Evolutionary conservation across 257 asterid genomes (phyloP).

Genomic region (Solanum tarapatanum): DNA sequence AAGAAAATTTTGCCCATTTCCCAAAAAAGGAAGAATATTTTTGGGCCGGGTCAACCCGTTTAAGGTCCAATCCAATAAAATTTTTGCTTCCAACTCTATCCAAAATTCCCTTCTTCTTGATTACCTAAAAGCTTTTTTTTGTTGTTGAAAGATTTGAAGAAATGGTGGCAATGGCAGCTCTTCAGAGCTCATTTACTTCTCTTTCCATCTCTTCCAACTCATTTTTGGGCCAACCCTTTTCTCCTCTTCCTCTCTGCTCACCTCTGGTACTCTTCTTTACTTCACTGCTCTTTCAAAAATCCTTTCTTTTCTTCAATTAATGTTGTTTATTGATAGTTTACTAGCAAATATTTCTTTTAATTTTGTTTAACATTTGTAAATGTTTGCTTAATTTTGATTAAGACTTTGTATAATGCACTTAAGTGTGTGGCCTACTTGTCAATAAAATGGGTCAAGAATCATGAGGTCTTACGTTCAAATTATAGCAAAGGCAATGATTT

Average conservation of each 20-base stretch:
- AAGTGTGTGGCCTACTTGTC: not conserved
- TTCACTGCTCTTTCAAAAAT: not conserved
- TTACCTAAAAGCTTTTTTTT: too few species aligned
- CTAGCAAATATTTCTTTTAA: not conserved
- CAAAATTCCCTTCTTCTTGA: not conserved
- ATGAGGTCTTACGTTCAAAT: not conserved
- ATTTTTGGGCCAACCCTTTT: slow-evolving; percentile 55
- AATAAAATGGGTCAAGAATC: not conserved
- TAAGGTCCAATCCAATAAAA: not conserved
- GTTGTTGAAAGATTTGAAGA: not conserved
- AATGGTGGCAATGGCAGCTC: slow-evolving; percentile 37
- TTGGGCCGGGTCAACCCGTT: not conserved
- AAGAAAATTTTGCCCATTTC: too few species aligned
- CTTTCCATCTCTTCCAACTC: slow-evolving; percentile 58
- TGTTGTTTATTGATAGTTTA: not conserved
- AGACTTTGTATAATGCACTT: not conserved
- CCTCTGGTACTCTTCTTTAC: slow-evolving; percentile 26
- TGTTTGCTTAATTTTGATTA: not conserved
- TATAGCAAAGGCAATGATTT: not conserved
- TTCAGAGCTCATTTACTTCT: slow-evolving; percentile 69
- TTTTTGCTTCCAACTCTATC: not conserved
- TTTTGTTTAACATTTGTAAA: not conserved
- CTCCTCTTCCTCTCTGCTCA: slow-evolving; percentile 32
- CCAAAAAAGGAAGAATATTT: too few species aligned
- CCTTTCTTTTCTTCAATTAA: not conserved